Percentiles rank a stretch among this genome's conserved stretches.
phyloP scores from a whole-genome alignment of 2,329 filamentous ascomycete genomes.

The Simplicillium sp. region DNA sequence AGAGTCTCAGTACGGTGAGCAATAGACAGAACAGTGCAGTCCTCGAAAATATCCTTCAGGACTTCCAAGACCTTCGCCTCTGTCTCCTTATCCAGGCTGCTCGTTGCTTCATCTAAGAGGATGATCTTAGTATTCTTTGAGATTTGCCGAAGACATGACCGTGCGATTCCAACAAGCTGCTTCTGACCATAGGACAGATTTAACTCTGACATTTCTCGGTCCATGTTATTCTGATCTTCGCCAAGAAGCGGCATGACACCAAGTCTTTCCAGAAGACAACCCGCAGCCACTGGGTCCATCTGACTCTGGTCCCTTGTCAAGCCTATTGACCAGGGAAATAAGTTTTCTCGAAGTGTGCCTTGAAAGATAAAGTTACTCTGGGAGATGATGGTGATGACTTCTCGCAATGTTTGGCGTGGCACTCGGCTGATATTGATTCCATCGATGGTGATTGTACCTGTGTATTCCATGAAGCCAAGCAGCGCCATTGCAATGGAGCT shows the following conservation, averaged over 20 bases:
- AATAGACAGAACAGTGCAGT: constrained; percentile 5
- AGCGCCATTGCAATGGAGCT: not conserved
- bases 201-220: not conserved
- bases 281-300: too few relatives aligned
- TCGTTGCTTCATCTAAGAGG: not conserved
- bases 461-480: not conserved
- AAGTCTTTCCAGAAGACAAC: not conserved
- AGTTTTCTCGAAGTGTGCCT: not conserved
- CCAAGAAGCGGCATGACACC: not conserved
- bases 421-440: not conserved
- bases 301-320: too few relatives aligned
- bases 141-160: not conserved
- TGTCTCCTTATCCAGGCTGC: not conserved
- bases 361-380: not conserved
- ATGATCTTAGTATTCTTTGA: not conserved
- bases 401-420: not conserved
- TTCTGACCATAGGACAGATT: not conserved
- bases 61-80: not conserved
- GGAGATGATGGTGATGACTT: not conserved
- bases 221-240: not conserved
- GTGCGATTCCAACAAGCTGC: not conserved
- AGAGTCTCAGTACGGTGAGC: too few relatives aligned
- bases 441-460: not conserved
- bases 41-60: not conserved
- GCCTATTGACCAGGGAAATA: not conserved